Percentiles rank a stretch among this genome's conserved stretches.
phyloP scores from a whole-genome alignment of 371 early-diverging fungal genomes.

The Blastocladiella emersonii region DNA sequence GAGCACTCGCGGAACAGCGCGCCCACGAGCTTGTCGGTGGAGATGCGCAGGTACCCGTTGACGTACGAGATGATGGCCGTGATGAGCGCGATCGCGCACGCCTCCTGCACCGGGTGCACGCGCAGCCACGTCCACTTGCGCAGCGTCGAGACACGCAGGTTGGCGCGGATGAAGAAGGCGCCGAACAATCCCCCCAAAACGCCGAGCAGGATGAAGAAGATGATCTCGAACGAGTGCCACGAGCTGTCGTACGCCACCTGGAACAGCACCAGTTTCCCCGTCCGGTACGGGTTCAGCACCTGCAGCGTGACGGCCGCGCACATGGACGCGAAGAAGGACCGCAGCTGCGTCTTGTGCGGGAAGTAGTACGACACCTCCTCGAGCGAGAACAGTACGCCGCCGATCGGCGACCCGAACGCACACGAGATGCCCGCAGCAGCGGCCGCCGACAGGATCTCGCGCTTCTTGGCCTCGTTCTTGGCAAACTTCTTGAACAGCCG shows the following conservation, averaged over 20 bases:
- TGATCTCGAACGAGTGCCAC: constrained; percentile 76
- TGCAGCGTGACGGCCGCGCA: constrained; percentile 80
- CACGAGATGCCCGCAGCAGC: constrained; percentile 68
- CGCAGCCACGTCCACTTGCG: constrained; percentile 47
- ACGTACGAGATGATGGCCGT: constrained; percentile 62
- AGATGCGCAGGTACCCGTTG: constrained; percentile 62
- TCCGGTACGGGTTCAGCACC: constrained; percentile 79
- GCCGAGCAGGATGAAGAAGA: constrained; percentile 74
- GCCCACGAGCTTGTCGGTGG: constrained; percentile 48
- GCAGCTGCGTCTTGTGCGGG: constrained; percentile 86
- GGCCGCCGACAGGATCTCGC: constrained; percentile 84
- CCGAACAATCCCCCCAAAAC: constrained; percentile 83
- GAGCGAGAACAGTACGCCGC: constrained; percentile 90
- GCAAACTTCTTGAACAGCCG: constrained; percentile 70
- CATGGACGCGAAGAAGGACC: constrained; percentile 83
- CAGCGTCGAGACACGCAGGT: constrained; percentile 49
- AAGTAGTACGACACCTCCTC: constrained; percentile 94
- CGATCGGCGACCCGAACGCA: constrained; percentile 88
- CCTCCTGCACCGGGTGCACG: constrained; percentile 55
- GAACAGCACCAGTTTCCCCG: constrained; percentile 86
- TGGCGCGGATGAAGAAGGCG: constrained; percentile 66
- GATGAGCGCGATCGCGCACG: constrained; percentile 48
- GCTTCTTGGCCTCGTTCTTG: constrained; percentile 68
- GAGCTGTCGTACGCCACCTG: constrained; percentile 81
- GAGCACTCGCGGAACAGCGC: constrained; percentile 58